These are phyloP conservation scores for Mortierella antarctica DNA, from an alignment of 192 early-diverging fungal genomes.

Conservation along the genomic window DNA sequence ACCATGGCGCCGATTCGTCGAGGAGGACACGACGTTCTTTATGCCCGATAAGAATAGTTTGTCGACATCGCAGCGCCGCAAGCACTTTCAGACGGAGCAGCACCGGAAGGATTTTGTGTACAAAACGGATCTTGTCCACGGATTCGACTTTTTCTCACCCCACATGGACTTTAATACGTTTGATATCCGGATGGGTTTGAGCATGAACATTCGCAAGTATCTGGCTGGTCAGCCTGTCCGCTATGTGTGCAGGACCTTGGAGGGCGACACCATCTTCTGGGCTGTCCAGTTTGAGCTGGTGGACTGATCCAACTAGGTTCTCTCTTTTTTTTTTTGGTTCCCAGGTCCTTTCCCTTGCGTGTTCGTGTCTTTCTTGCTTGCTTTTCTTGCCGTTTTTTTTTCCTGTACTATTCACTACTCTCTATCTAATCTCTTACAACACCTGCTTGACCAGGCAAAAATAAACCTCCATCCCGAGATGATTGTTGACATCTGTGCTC, in stretches of 20 bases:
- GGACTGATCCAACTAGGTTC: background rate
- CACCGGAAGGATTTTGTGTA: constrained; percentile 39
- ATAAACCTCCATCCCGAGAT: no score
- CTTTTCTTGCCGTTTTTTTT: background rate
- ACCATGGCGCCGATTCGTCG: constrained; percentile 29
- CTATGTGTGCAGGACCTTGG: constrained; percentile 45
- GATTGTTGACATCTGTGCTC: no score
- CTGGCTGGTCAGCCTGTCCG: constrained; percentile 46
- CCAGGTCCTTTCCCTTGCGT: background rate
- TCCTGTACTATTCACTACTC: no score
- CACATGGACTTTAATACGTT: constrained; percentile 57
- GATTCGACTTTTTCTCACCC: constrained; percentile 54
- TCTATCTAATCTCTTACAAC: no score
- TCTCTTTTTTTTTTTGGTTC: background rate
- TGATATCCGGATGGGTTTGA: constrained; percentile 41
- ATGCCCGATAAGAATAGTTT: constrained; percentile 18
- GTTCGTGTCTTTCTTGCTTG: background rate
- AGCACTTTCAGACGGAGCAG: constrained; percentile 41
- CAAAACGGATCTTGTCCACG: constrained; percentile 45
- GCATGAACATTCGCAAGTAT: constrained; percentile 47
- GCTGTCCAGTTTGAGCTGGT: constrained; percentile 50
- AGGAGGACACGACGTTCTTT: constrained; percentile 51
- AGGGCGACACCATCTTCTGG: constrained; percentile 47
- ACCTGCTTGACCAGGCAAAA: no score
- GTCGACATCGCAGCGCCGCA: constrained; percentile 34